Base-by-base conservation (phyloP, 2,329 filamentous ascomycete genomes). In the Pseudodiploospora longispora region DNA sequence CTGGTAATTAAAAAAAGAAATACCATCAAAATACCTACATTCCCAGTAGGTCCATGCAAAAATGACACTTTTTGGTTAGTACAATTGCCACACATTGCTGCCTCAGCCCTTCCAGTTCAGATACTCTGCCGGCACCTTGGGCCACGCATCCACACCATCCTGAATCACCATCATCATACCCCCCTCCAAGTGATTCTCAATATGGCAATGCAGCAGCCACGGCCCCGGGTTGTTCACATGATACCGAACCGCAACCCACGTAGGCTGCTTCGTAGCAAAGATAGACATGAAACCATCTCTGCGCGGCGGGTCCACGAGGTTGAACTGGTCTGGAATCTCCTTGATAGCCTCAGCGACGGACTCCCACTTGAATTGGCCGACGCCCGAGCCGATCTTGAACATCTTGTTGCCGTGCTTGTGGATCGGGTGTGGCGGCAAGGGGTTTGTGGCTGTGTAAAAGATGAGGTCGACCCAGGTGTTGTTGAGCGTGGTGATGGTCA, bases 351-450 rank as follows among this genome's bases (percentile, higher is more conserved):
- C 74, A 0, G 67, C 72, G 0, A 82, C 72, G 1, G 67, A 70
- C 3, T 55, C 57, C 67, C 73, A 83, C 9, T 63, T 68, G 55
- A 76, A 83, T 1, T 50, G 43, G 0, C 76, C 75, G 0, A 51
- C 52, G 2, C 77, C 79, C 0, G 60, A 46, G 1, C 79, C 80
- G 31, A 83, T 68, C 19, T 72, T 60, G 52, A 69, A 82, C 62
- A 75, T 77, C 55, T 78, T 80, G 52, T 73, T 77, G 38, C 73
- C 72, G 59, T 83, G 80, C 63, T 82, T 82, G 67, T 83, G 80
- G 41, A 83, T 75, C 0, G 77, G 74, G 47, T 83, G 80, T 7
- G 61, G 54, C 1, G 64, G 76, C 52, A 78, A 73, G 6, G 72
- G 62, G 3, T 61, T 59, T 2, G 55, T 55, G n/a, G 59, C 55